phyloP scores from a whole-genome alignment of 2,329 filamentous ascomycete species.

The Pseudopithomyces maydicus region DNA sequence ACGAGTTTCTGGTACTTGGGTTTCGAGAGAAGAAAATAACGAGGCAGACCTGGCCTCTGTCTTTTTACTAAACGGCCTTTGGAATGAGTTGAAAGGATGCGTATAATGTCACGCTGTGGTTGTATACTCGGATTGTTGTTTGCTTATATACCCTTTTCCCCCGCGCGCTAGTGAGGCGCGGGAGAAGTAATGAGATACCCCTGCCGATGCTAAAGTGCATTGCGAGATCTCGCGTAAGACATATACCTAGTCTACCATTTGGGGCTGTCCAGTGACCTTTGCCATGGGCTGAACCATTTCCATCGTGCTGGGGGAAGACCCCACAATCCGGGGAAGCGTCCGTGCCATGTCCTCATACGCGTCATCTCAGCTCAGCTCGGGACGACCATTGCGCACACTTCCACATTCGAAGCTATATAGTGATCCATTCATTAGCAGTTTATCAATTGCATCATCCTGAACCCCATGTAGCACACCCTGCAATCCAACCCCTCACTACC shows the following conservation, averaged over 20 bases:
- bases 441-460: neutral
- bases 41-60: neutral
- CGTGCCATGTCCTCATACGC: neutral
- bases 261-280: neutral
- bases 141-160: too few relatives aligned
- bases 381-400: neutral
- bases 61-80: neutral
- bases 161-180: too few relatives aligned
- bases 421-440: neutral
- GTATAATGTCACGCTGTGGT: neutral
- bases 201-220: too few relatives aligned
- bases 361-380: neutral
- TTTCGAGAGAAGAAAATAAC: neutral
- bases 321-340: constrained; percentile 5
- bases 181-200: too few relatives aligned
- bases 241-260: too few relatives aligned
- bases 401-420: too few relatives aligned
- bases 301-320: neutral
- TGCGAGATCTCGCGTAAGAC: too few relatives aligned
- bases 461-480: neutral
- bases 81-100: neutral
- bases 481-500: neutral
- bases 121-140: too few relatives aligned
- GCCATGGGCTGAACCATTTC: neutral
- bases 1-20: neutral